These are phyloP conservation scores for Sideroxylon spinosum DNA, from an alignment of 179 eudicot species.

Conservation along the genomic window DNA sequence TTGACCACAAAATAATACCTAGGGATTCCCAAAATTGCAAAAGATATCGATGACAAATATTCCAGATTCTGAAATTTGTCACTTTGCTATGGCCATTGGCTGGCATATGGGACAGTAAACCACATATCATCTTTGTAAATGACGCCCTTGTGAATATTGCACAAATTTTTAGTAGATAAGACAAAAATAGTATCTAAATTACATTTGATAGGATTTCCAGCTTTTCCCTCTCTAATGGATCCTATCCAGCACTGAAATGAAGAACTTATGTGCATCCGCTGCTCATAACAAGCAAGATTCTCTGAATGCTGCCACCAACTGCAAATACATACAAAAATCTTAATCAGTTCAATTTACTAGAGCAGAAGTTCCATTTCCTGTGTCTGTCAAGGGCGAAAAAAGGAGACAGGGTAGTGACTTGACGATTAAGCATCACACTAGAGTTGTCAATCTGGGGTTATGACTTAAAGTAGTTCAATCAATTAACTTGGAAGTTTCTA, in stretches of 20 bases:
- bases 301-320: conserved; percentile 63
- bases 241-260: conserved; percentile 50
- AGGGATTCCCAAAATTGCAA: not conserved
- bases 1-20: too few relatives aligned
- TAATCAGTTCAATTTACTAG: not conserved
- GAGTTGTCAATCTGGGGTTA: not conserved
- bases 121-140: not conserved
- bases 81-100: not conserved
- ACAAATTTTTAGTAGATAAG: not conserved
- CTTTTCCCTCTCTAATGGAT: conserved; percentile 52
- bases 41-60: not conserved
- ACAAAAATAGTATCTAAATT: not conserved
- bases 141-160: not conserved
- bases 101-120: not conserved
- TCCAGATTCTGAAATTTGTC: conserved; percentile 5
- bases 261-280: conserved; percentile 67
- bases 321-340: conserved; percentile 8
- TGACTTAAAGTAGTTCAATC: conserved; percentile 1
- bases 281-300: conserved; percentile 55
- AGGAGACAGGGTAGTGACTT: not conserved
- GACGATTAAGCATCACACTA: not conserved
- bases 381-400: not conserved
- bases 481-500: not conserved
- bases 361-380: not conserved
- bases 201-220: conserved; percentile 37